phyloP scores from a whole-genome alignment of 139 green algal species.

The Picochlorum costavermella region DNA sequence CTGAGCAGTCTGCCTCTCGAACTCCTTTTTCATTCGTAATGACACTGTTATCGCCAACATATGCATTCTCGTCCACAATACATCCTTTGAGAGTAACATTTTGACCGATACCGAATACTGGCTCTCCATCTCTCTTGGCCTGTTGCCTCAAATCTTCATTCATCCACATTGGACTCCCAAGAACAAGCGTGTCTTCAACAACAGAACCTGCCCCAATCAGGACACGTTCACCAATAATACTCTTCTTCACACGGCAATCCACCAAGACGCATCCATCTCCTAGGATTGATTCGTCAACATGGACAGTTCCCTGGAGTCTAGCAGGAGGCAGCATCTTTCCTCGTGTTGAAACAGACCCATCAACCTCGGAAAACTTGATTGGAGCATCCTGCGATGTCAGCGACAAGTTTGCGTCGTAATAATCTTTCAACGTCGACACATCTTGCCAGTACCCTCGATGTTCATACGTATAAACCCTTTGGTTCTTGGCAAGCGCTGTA shows the following conservation, averaged over 20 bases:
- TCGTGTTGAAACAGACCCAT: neutral
- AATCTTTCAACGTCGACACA: slow-evolving; percentile 52
- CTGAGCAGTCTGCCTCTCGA: slow-evolving; percentile 42
- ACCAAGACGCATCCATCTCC: slow-evolving; percentile 25
- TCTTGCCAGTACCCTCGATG: slow-evolving; percentile 72
- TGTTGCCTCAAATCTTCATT: slow-evolving; percentile 21
- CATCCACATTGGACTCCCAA: slow-evolving; percentile 63
- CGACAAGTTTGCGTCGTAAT: slow-evolving; percentile 69
- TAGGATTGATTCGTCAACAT: slow-evolving; percentile 15
- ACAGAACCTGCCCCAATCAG: slow-evolving; percentile 37
- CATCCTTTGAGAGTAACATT: slow-evolving; percentile 38
- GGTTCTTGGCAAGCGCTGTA: slow-evolving; percentile 48
- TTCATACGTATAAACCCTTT: slow-evolving; percentile 54
- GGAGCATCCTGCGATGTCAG: slow-evolving; percentile 28
- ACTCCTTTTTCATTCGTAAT: slow-evolving; percentile 64
- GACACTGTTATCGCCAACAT: slow-evolving; percentile 46
- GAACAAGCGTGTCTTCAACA: slow-evolving; percentile 60
- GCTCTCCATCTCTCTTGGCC: slow-evolving; percentile 14
- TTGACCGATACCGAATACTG: slow-evolving; percentile 41
- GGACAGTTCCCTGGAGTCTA: neutral
- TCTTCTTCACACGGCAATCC: slow-evolving; percentile 43
- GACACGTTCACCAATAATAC: slow-evolving; percentile 55
- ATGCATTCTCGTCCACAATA: slow-evolving; percentile 65
- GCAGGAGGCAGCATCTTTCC: slow-evolving; percentile 17
- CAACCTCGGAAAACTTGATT: slow-evolving; percentile 9